Evolutionary conservation across 768 basidiomycete species (phyloP).

Genomic region (Phanerochaete sordida): DNA sequence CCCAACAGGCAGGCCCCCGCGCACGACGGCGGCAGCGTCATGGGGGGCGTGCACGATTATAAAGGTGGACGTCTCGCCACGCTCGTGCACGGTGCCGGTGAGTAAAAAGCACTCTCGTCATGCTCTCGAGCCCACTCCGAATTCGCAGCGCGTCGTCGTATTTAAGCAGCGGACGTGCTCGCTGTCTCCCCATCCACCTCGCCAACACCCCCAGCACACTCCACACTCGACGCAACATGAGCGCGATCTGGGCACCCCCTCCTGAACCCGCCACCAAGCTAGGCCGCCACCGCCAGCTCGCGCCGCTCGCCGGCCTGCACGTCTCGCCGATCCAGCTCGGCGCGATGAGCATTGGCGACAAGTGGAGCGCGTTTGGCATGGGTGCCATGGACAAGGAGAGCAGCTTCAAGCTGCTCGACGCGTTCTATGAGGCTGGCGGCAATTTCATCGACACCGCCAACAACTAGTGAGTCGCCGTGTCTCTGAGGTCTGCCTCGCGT

Average conservation of each 20-base stretch:
- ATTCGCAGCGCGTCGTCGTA: too few relatives aligned
- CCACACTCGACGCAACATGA: neutral
- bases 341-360: constrained; percentile 36
- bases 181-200: too few relatives aligned
- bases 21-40: too few relatives aligned
- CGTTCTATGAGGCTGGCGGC: constrained; percentile 31
- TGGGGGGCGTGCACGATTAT: too few relatives aligned
- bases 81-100: too few relatives aligned
- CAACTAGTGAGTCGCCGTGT: constrained; percentile 24
- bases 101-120: too few relatives aligned
- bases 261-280: constrained; percentile 15
- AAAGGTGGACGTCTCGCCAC: too few relatives aligned
- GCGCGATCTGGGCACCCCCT: constrained; percentile 1
- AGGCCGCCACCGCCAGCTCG: constrained; percentile 30
- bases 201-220: neutral
- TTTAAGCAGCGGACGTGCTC: too few relatives aligned
- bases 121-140: too few relatives aligned
- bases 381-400: constrained; percentile 33
- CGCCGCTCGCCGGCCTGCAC: constrained; percentile 31
- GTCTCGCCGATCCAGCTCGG: constrained; percentile 38
- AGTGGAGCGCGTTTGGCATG: constrained; percentile 29
- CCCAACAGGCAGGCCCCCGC: too few relatives aligned
- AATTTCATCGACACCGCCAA: constrained; percentile 23
- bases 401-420: constrained; percentile 37
- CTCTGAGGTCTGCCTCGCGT: neutral